Conservation (phyloP, 2,329 filamentous ascomycete species). For the Colletotrichum tabaci region DNA sequence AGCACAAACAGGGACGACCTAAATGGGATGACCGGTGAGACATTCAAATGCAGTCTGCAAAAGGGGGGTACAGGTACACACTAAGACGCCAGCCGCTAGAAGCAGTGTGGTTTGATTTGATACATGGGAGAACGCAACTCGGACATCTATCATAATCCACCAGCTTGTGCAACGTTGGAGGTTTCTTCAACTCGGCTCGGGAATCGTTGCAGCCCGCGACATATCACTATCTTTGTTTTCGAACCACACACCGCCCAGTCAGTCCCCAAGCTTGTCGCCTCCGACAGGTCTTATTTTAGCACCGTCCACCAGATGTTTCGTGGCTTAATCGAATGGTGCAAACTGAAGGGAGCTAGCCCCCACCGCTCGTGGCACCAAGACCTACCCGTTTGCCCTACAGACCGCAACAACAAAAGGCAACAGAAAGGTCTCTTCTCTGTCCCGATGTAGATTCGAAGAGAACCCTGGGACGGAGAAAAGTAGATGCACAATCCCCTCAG, state of each 20-base stretch:
- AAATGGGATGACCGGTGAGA: not conserved
- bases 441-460: not conserved
- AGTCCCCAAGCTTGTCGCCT: slow-evolving; percentile 6
- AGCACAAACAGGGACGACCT: not conserved
- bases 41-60: not conserved
- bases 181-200: not conserved
- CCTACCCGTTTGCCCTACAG: not conserved
- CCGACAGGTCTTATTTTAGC: slow-evolving; percentile 25
- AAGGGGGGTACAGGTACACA: slow-evolving; percentile 10
- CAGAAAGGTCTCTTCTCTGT: too few species aligned
- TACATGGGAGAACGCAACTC: not conserved
- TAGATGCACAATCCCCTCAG: not conserved
- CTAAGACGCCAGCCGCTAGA: not conserved
- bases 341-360: slow-evolving; percentile 24
- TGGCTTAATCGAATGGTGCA: slow-evolving; percentile 13
- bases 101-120: not conserved
- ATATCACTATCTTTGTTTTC: not conserved
- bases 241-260: not conserved
- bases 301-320: slow-evolving; percentile 1
- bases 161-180: not conserved
- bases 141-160: not conserved
- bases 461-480: not conserved
- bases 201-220: not conserved
- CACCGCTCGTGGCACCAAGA: slow-evolving; percentile 1
- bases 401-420: slow-evolving; percentile 2